Evolutionary conservation across 1,284 basidiomycete genomes (phyloP).

Genomic region (Austroboletus sp.): DNA sequence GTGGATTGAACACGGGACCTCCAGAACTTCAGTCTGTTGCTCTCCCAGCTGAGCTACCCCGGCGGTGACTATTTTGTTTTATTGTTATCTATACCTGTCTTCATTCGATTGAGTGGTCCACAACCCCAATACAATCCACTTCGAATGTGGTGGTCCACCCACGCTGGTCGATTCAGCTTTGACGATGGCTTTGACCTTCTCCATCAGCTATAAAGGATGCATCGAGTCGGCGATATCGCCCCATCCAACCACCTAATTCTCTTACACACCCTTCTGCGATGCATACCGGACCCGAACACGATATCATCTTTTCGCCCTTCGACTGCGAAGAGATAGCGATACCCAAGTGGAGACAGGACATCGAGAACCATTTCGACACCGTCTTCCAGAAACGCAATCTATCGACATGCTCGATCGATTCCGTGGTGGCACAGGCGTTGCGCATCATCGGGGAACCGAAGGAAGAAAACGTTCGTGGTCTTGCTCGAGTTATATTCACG

Average conservation of each 20-base stretch:
- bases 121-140: neutral
- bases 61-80: constrained; percentile 22
- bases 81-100: neutral
- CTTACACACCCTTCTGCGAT: constrained; percentile 1
- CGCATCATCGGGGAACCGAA: constrained; percentile 11
- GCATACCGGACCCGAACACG: neutral
- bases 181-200: constrained; percentile 1
- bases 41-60: constrained; percentile 73
- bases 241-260: neutral
- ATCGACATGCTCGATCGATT: constrained; percentile 7
- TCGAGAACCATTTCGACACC: constrained; percentile 12
- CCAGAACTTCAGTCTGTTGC: constrained; percentile 70
- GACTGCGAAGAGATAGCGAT: neutral
- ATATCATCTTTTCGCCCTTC: neutral
- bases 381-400: constrained; percentile 13
- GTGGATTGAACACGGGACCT: constrained; percentile 58
- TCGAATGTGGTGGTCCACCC: too few relatives aligned
- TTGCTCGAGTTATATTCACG: constrained; percentile 9
- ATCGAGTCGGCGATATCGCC: neutral
- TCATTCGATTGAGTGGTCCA: neutral
- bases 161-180: neutral
- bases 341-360: constrained; percentile 11
- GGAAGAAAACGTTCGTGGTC: constrained; percentile 5
- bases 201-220: constrained; percentile 8
- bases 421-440: constrained; percentile 7